phyloP scores from a whole-genome alignment of 2,329 filamentous ascomycete genomes.

The Didymella pomorum region DNA sequence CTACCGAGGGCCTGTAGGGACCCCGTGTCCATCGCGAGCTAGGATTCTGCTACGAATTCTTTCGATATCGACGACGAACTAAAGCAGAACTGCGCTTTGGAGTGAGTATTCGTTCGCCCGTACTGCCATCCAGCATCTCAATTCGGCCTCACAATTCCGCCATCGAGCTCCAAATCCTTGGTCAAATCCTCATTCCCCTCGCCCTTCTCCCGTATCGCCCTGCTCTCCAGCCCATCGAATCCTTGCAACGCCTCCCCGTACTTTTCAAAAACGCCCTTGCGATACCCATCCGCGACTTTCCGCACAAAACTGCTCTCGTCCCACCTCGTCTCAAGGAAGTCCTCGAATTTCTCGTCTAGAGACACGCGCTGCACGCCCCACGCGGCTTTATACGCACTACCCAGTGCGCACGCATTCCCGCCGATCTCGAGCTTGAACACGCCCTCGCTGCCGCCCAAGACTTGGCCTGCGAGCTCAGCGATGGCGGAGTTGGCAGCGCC shows the following conservation, averaged over 20 bases:
- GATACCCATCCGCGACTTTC: constrained; percentile 83
- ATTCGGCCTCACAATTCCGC: constrained; percentile 2
- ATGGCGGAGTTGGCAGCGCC: constrained; percentile 91
- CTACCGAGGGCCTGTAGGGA: no score
- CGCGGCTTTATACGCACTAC: constrained; percentile 93
- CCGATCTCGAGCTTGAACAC: constrained; percentile 94
- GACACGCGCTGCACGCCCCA: constrained; percentile 79
- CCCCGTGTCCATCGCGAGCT: no score
- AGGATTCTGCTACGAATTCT: no score
- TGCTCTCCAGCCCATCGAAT: constrained; percentile 78
- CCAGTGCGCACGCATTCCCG: constrained; percentile 92
- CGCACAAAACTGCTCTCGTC: constrained; percentile 82
- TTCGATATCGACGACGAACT: no score
- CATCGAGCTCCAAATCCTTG: neutral
- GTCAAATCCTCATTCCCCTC: constrained; percentile 15
- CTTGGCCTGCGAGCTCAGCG: constrained; percentile 81
- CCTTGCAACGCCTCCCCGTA: constrained; percentile 81
- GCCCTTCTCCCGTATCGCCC: constrained; percentile 62
- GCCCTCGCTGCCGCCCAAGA: constrained; percentile 87
- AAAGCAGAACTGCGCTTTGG: no score
- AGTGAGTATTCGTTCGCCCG: no score
- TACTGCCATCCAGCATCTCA: neutral
- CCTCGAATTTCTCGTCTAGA: constrained; percentile 79
- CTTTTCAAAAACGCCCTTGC: constrained; percentile 73
- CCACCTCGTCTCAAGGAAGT: constrained; percentile 85